phyloP scores from a whole-genome alignment of 2,329 filamentous ascomycete genomes.

The Paraphoma chrysanthemicola region DNA sequence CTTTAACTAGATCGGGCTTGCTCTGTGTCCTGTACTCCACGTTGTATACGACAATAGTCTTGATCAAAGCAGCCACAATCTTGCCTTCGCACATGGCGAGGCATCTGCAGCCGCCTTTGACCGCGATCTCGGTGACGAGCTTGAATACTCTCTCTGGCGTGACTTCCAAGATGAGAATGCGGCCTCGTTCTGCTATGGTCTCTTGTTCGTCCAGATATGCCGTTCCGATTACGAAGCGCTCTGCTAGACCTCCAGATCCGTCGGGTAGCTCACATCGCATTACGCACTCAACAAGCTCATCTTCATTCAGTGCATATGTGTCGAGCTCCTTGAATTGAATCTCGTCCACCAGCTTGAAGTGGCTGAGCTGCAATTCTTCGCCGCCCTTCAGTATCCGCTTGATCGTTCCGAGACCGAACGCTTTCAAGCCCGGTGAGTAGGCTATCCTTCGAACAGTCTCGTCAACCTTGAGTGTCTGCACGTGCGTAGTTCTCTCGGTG shows the following conservation, averaged over 20 bases:
- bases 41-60: slow-evolving; percentile 73
- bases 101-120: slow-evolving; percentile 83
- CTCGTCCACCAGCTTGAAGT: slow-evolving; percentile 91
- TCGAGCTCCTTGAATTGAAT: slow-evolving; percentile 82
- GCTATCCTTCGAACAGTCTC: slow-evolving; percentile 87
- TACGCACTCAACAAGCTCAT: slow-evolving; percentile 85
- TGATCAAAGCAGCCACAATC: slow-evolving; percentile 87
- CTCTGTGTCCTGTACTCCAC: slow-evolving; percentile 62
- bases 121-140: slow-evolving; percentile 69
- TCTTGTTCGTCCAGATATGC: slow-evolving; percentile 73
- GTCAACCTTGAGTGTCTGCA: slow-evolving; percentile 77
- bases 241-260: slow-evolving; percentile 63
- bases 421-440: slow-evolving; percentile 79
- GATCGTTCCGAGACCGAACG: slow-evolving; percentile 88
- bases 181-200: slow-evolving; percentile 65
- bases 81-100: slow-evolving; percentile 74
- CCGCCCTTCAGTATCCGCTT: slow-evolving; percentile 73
- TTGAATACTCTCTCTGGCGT: slow-evolving; percentile 77
- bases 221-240: slow-evolving; percentile 92
- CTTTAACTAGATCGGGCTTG: slow-evolving; percentile 67
- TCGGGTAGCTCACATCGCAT: slow-evolving; percentile 76
- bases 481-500: slow-evolving; percentile 84
- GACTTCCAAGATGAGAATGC: slow-evolving; percentile 85
- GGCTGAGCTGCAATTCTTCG: slow-evolving; percentile 77
- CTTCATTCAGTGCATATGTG: slow-evolving; percentile 67